Evolutionary conservation across 371 early-diverging fungal genomes (phyloP), one percentile per base, ranked within the genome.

Genomic region (Mortierella sp.): DNA sequence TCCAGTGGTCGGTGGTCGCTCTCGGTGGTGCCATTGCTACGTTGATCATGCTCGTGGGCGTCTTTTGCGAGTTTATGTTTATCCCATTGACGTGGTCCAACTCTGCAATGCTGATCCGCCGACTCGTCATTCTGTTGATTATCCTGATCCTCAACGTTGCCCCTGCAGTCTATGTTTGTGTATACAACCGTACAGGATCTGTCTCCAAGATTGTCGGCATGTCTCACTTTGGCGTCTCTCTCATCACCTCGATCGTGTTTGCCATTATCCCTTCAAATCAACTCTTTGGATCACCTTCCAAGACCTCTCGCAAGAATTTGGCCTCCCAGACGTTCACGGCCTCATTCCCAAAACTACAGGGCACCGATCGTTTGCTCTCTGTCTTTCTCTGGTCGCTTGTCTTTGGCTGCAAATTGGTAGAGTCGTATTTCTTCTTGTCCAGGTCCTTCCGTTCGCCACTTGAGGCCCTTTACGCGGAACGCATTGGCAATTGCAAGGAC

Each of bases 401-500:
- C 1, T 93, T 94, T 75, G 73, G 87, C 4, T 90, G 91, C 84
- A 96, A 96, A 79, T 81, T 92, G 50, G 68, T 92, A 60, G 94
- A 92, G 81, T 90, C 91, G 2, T 95, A 95, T 84, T 92, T 93
- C 81, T 93, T 93, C 85, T 81, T 95, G 72, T 91, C 92, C 0
- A 82, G 89, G 15, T 92, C 94, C 1, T 93, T 94, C 82, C 91
- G 89, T 71, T 93, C 90, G 72, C 91, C 94, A 1, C 83, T 95
- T 63, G 87, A 87, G 72, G 86, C 88, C 11, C 87, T 91, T 77
- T 85, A 85, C 67, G 70, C 80, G 28, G 89, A 87, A 81, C 83
- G 67, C 12, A 84, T 87, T 4, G 73, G 81, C n/a, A 81, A 85
- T 58, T 93, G 94, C 73, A 74, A 82, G 9, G 90, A 91, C 66